Conservation (phyloP, 164 flowering plant species). For the Macadamia tetraphylla region DNA sequence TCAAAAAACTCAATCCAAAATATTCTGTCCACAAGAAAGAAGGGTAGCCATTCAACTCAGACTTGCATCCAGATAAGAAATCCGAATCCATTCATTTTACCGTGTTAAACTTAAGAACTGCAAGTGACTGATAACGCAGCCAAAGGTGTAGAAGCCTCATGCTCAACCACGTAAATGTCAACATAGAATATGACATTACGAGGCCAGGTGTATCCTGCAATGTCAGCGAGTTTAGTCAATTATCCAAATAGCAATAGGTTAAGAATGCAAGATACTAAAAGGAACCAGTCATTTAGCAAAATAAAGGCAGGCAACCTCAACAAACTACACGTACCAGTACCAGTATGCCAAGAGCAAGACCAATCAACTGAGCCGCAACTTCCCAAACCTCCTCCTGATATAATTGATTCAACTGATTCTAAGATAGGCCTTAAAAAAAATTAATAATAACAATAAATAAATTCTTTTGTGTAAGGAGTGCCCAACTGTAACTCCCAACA, state of each 20-base stretch:
- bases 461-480: too few relatives aligned
- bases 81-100: conserved; percentile 31
- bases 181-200: conserved; percentile 45
- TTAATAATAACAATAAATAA: too few relatives aligned
- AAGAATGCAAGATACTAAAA: neutral
- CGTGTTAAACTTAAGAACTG: conserved; percentile 65
- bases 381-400: conserved; percentile 98
- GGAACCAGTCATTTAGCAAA: neutral
- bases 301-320: neutral
- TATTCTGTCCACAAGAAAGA: neutral
- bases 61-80: neutral
- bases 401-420: conserved; percentile 9
- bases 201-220: conserved; percentile 69
- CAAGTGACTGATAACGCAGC: conserved; percentile 81
- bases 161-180: conserved; percentile 58
- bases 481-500: too few relatives aligned
- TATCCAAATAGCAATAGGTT: conserved; percentile 3
- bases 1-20: neutral
- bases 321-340: conserved; percentile 44
- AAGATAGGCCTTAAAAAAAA: neutral
- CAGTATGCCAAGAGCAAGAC: conserved; percentile 75
- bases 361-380: conserved; percentile 86
- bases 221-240: conserved; percentile 5
- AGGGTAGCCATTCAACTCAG: neutral
- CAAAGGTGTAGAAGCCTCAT: conserved; percentile 81